These are phyloP conservation scores for Chalciporus sphaerocephalus DNA, from an alignment of 768 basidiomycete genomes.

Conservation along the genomic window DNA sequence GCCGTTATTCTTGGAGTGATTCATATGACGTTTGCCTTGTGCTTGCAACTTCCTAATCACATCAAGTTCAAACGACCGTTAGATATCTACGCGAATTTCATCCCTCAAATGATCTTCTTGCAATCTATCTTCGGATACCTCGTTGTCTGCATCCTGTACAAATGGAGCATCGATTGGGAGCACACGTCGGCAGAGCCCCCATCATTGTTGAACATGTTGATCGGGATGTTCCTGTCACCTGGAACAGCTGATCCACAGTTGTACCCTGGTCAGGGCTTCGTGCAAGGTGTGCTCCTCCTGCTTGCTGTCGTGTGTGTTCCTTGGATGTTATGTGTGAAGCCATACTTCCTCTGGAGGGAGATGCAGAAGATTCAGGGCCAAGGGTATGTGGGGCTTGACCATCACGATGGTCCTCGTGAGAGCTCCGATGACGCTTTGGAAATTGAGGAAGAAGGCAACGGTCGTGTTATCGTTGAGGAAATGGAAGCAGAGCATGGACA, in stretches of 20 bases:
- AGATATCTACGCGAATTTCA: constrained; percentile 91
- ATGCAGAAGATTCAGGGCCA: constrained; percentile 76
- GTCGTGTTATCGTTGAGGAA: constrained; percentile 68
- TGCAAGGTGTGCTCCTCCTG: constrained; percentile 76
- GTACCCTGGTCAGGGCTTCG: constrained; percentile 80
- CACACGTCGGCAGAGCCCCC: constrained; percentile 67
- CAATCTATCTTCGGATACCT: constrained; percentile 98
- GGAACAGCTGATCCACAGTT: constrained; percentile 76
- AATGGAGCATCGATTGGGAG: constrained; percentile 94
- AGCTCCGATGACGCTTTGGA: constrained; percentile 61
- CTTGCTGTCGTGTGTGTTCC: constrained; percentile 87
- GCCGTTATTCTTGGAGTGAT: constrained; percentile 93
- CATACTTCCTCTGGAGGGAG: constrained; percentile 88
- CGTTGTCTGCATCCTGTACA: constrained; percentile 90
- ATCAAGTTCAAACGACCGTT: constrained; percentile 82
- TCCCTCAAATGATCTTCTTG: constrained; percentile 96
- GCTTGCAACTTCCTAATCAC: constrained; percentile 94
- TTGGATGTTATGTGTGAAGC: constrained; percentile 90
- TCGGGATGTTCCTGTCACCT: constrained; percentile 92
- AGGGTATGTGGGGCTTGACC: constrained; percentile 73
- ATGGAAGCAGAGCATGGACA: constrained; percentile 69
- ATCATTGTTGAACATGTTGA: constrained; percentile 91
- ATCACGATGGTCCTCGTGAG: constrained; percentile 52
- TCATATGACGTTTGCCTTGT: constrained; percentile 98
- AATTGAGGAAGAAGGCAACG: constrained; percentile 79